Evolutionary conservation across 768 basidiomycete genomes (phyloP).

Genomic region (Russula brevipes): DNA sequence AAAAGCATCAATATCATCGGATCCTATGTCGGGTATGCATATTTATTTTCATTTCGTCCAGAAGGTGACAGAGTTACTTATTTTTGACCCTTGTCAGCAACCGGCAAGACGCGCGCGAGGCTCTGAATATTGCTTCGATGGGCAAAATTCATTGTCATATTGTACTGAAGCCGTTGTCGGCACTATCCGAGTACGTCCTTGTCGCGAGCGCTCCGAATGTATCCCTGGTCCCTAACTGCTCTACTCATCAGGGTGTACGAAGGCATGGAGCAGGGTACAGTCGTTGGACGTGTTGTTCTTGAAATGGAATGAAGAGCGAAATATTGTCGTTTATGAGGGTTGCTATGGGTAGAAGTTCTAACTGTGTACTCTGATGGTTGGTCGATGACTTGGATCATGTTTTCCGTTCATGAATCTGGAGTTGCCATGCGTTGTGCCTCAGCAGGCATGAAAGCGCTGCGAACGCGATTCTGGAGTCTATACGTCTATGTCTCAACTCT

Average conservation of each 20-base stretch:
- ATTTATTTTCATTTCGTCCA: too few relatives aligned
- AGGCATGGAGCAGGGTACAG: slow-evolving; percentile 36
- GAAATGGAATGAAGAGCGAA: slow-evolving; percentile 3
- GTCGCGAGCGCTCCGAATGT: background rate
- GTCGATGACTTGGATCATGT: background rate
- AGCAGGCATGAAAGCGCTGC: too few relatives aligned
- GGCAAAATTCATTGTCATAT: slow-evolving; percentile 66
- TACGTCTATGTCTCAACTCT: too few relatives aligned
- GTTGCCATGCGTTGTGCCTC: too few relatives aligned
- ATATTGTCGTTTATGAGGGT: background rate
- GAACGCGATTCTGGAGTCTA: too few relatives aligned
- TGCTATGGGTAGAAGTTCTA: background rate
- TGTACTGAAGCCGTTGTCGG: slow-evolving; percentile 41
- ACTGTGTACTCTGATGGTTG: background rate
- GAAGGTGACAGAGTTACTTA: background rate
- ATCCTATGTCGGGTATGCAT: slow-evolving; percentile 35
- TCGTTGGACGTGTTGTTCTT: slow-evolving; percentile 15
- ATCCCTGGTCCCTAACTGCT: background rate
- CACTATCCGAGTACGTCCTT: slow-evolving; percentile 47
- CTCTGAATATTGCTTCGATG: slow-evolving; percentile 65
- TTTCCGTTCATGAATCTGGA: too few relatives aligned
- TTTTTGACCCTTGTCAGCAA: slow-evolving; percentile 44
- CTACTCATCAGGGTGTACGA: slow-evolving; percentile 35
- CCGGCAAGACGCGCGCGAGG: slow-evolving; percentile 79
- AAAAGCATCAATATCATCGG: slow-evolving; percentile 58